A percentile compares a stretch with the other conserved stretches of the same genome.
phyloP scores from a whole-genome alignment of 1,139 yeast species.

The Suhomyces taliae region DNA sequence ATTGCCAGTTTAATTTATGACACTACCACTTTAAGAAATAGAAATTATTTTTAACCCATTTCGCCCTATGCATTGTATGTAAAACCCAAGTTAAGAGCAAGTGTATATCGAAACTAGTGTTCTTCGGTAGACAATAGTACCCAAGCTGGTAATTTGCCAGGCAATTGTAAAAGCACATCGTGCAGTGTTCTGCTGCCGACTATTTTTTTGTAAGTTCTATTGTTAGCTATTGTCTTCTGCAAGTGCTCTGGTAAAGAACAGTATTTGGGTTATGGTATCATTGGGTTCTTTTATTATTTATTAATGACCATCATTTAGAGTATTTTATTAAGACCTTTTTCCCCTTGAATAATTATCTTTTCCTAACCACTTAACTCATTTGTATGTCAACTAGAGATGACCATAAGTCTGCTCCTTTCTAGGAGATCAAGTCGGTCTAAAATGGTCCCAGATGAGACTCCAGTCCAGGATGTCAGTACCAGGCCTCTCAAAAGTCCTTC shows the following conservation, averaged over 20 bases:
- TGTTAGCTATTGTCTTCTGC: background rate
- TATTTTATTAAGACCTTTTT: background rate
- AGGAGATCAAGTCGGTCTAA: slow-evolving; percentile 4
- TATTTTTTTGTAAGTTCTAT: background rate
- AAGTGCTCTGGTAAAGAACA: background rate
- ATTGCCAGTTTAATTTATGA: background rate
- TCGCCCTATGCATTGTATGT: background rate
- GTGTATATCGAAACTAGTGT: background rate
- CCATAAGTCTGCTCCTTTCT: slow-evolving; percentile 5
- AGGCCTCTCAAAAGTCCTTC: slow-evolving; percentile 2
- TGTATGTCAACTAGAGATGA: slow-evolving; percentile 1
- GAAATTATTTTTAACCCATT: no score
- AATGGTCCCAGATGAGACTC: background rate
- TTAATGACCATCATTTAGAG: background rate
- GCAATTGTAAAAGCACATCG: background rate
- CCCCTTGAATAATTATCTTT: background rate
- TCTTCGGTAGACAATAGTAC: background rate
- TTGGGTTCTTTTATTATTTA: background rate
- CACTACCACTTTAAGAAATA: background rate
- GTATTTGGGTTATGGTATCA: background rate
- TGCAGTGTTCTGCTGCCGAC: background rate
- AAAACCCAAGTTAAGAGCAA: background rate
- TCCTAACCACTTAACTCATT: background rate
- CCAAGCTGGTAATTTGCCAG: background rate
- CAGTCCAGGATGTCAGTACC: background rate